Evolutionary conservation across 2,329 filamentous ascomycete species (phyloP), one percentile per base, ranked within the genome.

Genomic region (Ophiostoma populinum): DNA sequence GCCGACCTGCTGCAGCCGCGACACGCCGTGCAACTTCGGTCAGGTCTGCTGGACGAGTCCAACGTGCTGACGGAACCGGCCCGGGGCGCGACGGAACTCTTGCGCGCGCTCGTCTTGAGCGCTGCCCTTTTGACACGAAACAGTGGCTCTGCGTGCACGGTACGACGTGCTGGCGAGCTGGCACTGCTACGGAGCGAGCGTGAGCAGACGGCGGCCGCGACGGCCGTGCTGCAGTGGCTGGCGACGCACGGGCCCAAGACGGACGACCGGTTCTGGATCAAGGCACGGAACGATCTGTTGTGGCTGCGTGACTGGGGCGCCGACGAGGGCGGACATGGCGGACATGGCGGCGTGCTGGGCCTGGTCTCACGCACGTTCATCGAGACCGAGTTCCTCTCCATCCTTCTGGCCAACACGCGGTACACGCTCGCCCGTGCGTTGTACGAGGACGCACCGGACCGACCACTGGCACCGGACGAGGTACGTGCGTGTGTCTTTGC

Each of bases 251-350:
- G 60, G 10, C 57, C 65, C 2, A 71, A 65, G 40, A 65, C 62
- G 24, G 72, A 80, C 35, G 74, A 80, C 40, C 62, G 62, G 22
- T 70, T 68, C 41, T 80, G 76, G 75, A 56, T 62, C 18, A 61
- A 57, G 35, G 63, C 68, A 10, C 65, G 79, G 38, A 65, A 66
- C 27, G 72, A 76, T 45, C 53, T 86, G 7, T 50, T 83, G 4
- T 87, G 80, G 80, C 59, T 87, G 20, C 71, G 74, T 48, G 66
- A 67, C 46, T 86, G 80, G 80, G 75, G 75, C 22, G 61, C 63
- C 17, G 60, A 67, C 40, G 55, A 65, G 36, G 48, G 54, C 38
- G 44, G 51, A 17, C 40, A 33, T 20, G 43, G 44, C 3, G 3
- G 34, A 9, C 24, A 24, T 9, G 20, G 56, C 24, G 68, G 75